A percentile compares a stretch with the other conserved stretches of the same genome.
Conservation (phyloP, 2,329 filamentous ascomycete species). For the Fusarium agapanthi region DNA sequence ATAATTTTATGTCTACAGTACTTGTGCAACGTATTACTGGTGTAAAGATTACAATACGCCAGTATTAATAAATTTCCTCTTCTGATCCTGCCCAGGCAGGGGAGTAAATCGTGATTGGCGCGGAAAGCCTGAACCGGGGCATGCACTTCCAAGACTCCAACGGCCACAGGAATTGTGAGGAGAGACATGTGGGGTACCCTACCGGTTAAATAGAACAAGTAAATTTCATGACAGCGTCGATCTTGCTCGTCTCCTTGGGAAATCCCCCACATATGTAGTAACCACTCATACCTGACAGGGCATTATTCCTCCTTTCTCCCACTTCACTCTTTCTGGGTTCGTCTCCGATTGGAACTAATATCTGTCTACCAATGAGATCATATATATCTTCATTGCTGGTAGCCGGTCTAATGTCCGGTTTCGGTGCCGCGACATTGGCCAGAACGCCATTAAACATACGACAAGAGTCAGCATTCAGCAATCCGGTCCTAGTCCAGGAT, state of each 20-base stretch:
- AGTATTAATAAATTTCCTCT: background rate
- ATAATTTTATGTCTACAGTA: fast-evolving
- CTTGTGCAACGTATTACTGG: background rate
- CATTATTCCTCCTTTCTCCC: background rate
- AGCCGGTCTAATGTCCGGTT: background rate
- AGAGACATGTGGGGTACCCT: background rate
- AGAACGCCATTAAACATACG: background rate
- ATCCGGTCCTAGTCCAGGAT: background rate
- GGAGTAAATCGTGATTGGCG: background rate
- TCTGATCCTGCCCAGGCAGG: background rate
- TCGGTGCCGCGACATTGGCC: background rate
- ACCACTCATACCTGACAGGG: fast-evolving
- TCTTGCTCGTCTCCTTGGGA: background rate
- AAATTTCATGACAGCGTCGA: no score
- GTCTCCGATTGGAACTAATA: background rate
- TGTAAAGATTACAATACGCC: background rate
- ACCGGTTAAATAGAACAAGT: background rate
- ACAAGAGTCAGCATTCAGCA: background rate
- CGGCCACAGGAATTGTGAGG: no score
- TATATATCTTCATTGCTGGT: background rate
- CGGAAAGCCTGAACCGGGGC: background rate
- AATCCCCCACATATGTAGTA: background rate
- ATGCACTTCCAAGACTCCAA: background rate
- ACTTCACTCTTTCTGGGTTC: background rate
- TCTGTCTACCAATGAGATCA: background rate